These are phyloP conservation scores for Dendrobium huoshanense DNA, from an alignment of 106 monocot genomes.

Conservation along the genomic window DNA sequence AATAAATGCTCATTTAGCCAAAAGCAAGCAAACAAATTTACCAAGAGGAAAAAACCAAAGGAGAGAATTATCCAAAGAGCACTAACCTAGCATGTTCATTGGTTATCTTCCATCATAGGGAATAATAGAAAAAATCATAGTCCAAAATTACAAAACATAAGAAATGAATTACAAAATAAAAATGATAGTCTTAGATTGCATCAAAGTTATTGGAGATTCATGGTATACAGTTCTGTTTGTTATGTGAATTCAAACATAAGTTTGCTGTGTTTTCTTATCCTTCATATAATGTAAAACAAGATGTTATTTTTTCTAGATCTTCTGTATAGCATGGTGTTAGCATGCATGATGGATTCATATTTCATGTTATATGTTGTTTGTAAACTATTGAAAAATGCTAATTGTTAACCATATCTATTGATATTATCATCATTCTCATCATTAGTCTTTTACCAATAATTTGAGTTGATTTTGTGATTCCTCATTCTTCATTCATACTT, in stretches of 20 bases:
- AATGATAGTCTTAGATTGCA: too few relatives aligned
- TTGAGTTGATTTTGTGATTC: not conserved
- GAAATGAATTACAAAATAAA: too few relatives aligned
- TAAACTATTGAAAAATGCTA: not conserved
- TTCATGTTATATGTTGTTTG: not conserved
- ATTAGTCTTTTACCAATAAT: not conserved
- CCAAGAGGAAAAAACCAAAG: too few relatives aligned
- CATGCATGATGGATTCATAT: not conserved
- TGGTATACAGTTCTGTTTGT: not conserved
- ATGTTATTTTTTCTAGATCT: not conserved
- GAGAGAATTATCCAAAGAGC: too few relatives aligned
- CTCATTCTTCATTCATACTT: not conserved
- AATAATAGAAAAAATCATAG: too few relatives aligned
- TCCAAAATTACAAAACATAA: too few relatives aligned
- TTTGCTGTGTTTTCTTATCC: not conserved
- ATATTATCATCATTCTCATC: not conserved
- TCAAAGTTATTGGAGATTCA: not conserved
- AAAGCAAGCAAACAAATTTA: too few relatives aligned
- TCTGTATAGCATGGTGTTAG: not conserved
- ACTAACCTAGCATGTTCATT: too few relatives aligned
- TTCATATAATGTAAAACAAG: not conserved
- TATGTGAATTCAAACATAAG: not conserved
- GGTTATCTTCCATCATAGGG: too few relatives aligned
- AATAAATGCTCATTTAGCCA: too few relatives aligned
- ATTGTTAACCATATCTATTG: not conserved